Base-by-base conservation (phyloP, 73 alveolate genomes). In the Halteria grandinella region DNA sequence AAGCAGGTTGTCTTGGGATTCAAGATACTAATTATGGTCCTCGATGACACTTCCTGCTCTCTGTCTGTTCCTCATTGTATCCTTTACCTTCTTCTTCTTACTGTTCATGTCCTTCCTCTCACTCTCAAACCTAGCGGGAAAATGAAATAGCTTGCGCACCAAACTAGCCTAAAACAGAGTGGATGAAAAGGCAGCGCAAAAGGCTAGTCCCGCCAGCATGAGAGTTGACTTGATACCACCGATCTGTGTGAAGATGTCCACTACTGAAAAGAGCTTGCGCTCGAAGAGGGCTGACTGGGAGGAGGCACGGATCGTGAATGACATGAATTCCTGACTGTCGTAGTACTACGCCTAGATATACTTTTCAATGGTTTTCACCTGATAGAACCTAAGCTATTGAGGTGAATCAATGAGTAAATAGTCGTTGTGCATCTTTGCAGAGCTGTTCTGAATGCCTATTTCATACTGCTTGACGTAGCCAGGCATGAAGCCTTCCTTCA, bases 141-240 rank as follows among this genome's bases (percentile, higher is more conserved):
- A 66, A 32, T 66, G 80, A 66, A 36, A 66, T 1, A 66, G 53
- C 25, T 66, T 41, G 11, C 80, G 21, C 4, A 66, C 47, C 23
- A 66, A 25, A 44, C 69, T 45, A 14, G 80, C 39, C 5, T 45
- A 52, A 32, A 25, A 66, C 25, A 66, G 69, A 25, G 43, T 41
- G 24, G 43, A 66, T 52, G 62, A 36, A 34, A 44, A 66, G n/a
- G 80, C 80, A 5, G 66, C 63, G 47, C 66, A 44, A 32, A 66
- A 66, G 7, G 45, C 21, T 18, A 47, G 32, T 28, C 80, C 80
- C 17, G 47, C 8, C 4, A 66, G 32, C 28, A 66, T 45, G 23
- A 66, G 53, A 1, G 80, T 36, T 15, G 39, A 36, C 17, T 66
- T 45, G 23, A 66, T 66, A 66, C 80, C 80, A 14, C 80, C 80